Base-by-base conservation (phyloP, 176 grass and related monocot species). In the Musa troglodytarum region DNA sequence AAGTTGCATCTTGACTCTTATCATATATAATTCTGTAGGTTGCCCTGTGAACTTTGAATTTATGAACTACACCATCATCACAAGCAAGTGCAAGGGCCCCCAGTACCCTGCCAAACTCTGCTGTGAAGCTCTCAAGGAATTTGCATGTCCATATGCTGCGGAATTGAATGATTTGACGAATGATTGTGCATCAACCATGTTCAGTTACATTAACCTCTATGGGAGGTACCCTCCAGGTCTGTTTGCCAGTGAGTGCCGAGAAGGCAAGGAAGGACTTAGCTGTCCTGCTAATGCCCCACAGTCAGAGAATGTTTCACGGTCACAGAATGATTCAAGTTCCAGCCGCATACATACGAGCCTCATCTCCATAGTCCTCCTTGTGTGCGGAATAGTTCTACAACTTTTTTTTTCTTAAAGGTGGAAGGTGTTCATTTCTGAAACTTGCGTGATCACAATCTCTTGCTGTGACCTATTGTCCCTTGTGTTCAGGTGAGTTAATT, bases 1-100 rank as follows among this genome's bases (percentile, higher is more conserved):
- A 50, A 70, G 50, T 51, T 70, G 68, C 34, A 51, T n/a, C 15
- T 52, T 50, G 11, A 50, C 49, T 70, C 16, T 43, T 43, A 20
- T 70, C 6, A 51, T 21, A 7, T 50, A 61, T 3, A n/a, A 70
- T n/a, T 70, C 29, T 21, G 34, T 25, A 70, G 68, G 1, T 20
- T 70, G 68, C 34, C 49, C 68, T 51, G 0, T 20, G 68, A 22
- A 13, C 51, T 70, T 70, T 51, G 34, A 70, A 29, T 19, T 1
- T 12, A 0, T 1, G 68, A 70, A 70, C 43, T 70, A 70, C 68
- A 70, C 68, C 1, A 70, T 51, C 68, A 11, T 70, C 68, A 70
- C 49, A 21, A 70, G 49, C 68, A 70, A 70, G 68, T 70, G 68
- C 68, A 70, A 20, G 49, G 68, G 43, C 3, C 68, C 68, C 43